Base-by-base conservation (phyloP, 2,329 filamentous ascomycete species). In the Fusarium verticillioides region DNA sequence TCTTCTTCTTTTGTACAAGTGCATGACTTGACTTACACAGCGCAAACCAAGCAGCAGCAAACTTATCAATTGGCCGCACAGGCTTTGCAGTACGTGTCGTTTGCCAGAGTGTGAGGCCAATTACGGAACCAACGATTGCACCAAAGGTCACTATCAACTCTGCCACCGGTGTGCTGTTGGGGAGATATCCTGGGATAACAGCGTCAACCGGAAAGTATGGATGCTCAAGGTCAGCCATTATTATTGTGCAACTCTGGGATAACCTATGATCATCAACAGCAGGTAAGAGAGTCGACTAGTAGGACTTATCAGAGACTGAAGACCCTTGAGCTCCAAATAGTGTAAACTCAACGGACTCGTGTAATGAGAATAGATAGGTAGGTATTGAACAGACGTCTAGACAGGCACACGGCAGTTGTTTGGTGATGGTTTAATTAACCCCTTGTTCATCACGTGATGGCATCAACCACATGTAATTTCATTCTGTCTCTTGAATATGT, bases 21-120 rank as follows among this genome's bases (percentile, higher is more conserved):
- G 37, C 42, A 68, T 40, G 26, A 5, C 42, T 49, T 49, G 40
- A 70, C 72, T 32, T 75, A 89, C 88, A 90, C 49, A 89, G 71
- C 4, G 86, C 81, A 75, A 90, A 90, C 89, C 89, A 91, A 19
- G 81, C 81, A 8, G 86, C 82, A 11, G 84, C 80, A 37, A 84
- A 82, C 63, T 84, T 81, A 19, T 88, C 86, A 23, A 79, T 64
- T 2, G 73, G 36, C 23, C 78, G 74, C 54, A 80, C 63, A 23
- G 69, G 59, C 36, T 66, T 47, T 21, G 57, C 70, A 50, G 74
- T 71, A 58, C 70, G 70, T 9, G 61, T 59, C 16, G 80, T 69
- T 61, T 77, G 74, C 54, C 72, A 64, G 39, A 79, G 68, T 4
- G 82, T 79, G 2, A 75, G 70, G 21, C 80, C 70, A n/a, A 87